A percentile compares a stretch with the other conserved stretches of the same genome.
These are phyloP conservation scores for Apiotrichum sp. DNA, from an alignment of 1,284 basidiomycete genomes.

Conservation along the genomic window DNA sequence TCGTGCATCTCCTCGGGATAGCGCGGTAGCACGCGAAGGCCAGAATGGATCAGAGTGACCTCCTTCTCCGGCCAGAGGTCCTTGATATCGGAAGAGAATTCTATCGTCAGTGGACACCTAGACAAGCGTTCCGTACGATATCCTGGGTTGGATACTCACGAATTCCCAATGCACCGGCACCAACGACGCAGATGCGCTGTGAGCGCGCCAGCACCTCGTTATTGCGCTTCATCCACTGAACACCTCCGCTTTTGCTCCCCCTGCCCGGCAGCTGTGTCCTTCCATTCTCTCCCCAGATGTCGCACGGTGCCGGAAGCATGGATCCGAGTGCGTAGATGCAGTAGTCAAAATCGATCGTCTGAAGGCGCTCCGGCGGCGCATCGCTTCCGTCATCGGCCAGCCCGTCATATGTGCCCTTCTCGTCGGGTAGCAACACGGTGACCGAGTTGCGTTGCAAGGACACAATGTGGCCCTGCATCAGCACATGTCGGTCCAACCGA, in stretches of 20 bases:
- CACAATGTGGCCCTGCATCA: slow-evolving; percentile 53
- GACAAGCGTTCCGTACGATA: not conserved
- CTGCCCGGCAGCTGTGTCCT: slow-evolving; percentile 17
- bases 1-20: slow-evolving; percentile 48
- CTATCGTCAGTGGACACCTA: slow-evolving; percentile 15
- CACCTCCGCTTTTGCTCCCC: slow-evolving; percentile 37
- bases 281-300: slow-evolving; percentile 37
- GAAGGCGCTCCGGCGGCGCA: not conserved
- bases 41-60: slow-evolving; percentile 50
- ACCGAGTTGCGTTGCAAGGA: slow-evolving; percentile 50
- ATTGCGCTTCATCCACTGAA: slow-evolving; percentile 25
- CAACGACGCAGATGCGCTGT: slow-evolving; percentile 46
- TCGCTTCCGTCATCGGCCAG: slow-evolving; percentile 8
- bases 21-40: slow-evolving; percentile 46
- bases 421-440: slow-evolving; percentile 44
- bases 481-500: slow-evolving; percentile 22
- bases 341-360: slow-evolving; percentile 48
- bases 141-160: slow-evolving; percentile 29
- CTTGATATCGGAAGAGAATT: slow-evolving; percentile 51
- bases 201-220: slow-evolving; percentile 35
- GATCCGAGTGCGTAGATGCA: slow-evolving; percentile 47
- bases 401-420: slow-evolving; percentile 5
- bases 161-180: slow-evolving; percentile 51
- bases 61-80: slow-evolving; percentile 45
- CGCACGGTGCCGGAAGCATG: slow-evolving; percentile 42